Conservation (phyloP, 805 yeast genomes). For the Ogataea trehalophila region DNA sequence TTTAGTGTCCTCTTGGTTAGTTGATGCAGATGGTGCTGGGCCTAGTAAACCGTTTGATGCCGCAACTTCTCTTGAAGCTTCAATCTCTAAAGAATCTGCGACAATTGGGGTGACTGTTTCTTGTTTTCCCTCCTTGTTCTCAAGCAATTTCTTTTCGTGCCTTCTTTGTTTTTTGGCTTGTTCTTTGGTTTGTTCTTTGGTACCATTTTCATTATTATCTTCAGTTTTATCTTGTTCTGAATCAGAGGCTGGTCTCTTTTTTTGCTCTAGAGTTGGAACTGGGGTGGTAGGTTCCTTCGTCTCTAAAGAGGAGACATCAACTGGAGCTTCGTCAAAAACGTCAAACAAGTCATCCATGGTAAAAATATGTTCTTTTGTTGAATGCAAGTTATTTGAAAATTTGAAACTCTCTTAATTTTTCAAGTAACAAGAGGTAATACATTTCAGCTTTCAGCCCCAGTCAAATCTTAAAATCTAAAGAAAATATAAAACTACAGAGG, state of each 20-base stretch:
- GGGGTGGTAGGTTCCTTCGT: constrained; percentile 10
- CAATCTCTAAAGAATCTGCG: constrained; percentile 82
- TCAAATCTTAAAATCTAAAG: not conserved
- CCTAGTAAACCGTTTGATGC: constrained; percentile 65
- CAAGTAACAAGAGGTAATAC: too few species aligned
- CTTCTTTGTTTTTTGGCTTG: constrained; percentile 25
- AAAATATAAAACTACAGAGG: constrained; percentile 1
- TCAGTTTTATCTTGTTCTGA: constrained; percentile 2
- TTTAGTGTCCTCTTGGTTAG: constrained; percentile 23
- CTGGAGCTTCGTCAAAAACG: constrained; percentile 54
- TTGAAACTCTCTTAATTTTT: too few species aligned
- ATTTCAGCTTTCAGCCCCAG: too few species aligned
- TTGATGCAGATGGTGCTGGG: constrained; percentile 29
- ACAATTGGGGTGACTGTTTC: constrained; percentile 57
- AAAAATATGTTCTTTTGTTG: not conserved
- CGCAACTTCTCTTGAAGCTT: constrained; percentile 84
- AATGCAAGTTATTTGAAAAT: not conserved
- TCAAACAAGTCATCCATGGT: constrained; percentile 54
- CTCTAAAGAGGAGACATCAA: constrained; percentile 21
- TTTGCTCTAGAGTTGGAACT: constrained; percentile 6
- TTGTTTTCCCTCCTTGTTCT: constrained; percentile 19
- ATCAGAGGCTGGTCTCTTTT: constrained; percentile 12
- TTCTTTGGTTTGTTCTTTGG: constrained; percentile 14
- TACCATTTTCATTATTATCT: constrained; percentile 6
- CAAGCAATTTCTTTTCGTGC: constrained; percentile 26